Base-by-base conservation (phyloP, 2,329 filamentous ascomycete genomes). In the Penicillium crustosum region DNA sequence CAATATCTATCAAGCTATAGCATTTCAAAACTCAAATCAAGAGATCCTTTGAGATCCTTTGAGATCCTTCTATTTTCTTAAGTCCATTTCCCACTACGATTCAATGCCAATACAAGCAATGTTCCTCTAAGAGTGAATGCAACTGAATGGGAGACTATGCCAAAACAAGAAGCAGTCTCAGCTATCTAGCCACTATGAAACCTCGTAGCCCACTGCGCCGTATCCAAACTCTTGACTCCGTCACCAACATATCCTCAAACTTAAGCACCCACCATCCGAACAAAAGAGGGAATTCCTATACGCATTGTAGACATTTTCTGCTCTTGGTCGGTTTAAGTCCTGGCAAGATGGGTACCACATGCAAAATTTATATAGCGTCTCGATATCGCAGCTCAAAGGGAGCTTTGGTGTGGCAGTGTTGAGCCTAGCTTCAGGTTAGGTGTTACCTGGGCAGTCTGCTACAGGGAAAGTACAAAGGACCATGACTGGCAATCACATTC, bases 1-100 rank as follows among this genome's bases (percentile, higher is more conserved):
- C 61, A 66, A 63, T 67, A 67, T 62, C 59, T 61, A 60, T 56
- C 42, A 62, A 61, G 49, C 60, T 59, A 39, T 57, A 57, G 54
- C 59, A 61, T 65, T 57, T 49, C 57, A 47, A 58, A 44, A 52
- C 61, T 55, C 42, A n/a, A 57, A 42, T 27, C 42, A 42, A 53
- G 41, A 48, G 36, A 42, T 27, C 36, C 27, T 42, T 53, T 53
- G 41, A 48, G 36, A 42, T 27, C 36, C 27, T 42, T 53, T 53
- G 39, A 36, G 21, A 10, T 17, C 42, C 49, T 43, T 43, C 4
- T 15, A 35, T 35, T n/a, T 35, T 27, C 36, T 52, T 17, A 25
- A 25, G 15, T 36, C 17, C 12, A 21, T 21, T 27, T 4, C 9
- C 38, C 4, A 7, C 13, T 29, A 10, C 17, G 2, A 10, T 52